Conservation (phyloP, 306 rosid genomes). For the Dryas drummondii region DNA sequence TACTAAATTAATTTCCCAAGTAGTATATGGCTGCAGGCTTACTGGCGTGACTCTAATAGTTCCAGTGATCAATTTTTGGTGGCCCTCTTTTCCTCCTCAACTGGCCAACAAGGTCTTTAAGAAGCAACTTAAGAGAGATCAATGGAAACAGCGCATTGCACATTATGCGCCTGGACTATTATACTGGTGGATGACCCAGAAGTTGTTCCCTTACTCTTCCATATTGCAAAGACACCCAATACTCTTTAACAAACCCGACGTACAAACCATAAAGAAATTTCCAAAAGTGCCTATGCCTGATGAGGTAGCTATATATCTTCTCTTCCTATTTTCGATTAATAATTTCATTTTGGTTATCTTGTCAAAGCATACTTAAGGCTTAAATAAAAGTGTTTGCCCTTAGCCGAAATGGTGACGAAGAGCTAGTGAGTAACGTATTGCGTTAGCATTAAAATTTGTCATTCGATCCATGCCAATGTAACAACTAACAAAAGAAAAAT, state of each 20-base stretch:
- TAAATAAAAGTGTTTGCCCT: too few relatives aligned
- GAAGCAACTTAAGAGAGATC: conserved; percentile 33
- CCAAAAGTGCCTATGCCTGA: conserved; percentile 23
- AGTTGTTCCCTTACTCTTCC: conserved; percentile 33
- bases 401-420: too few relatives aligned
- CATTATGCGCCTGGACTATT: conserved; percentile 31
- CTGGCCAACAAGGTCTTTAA: conserved; percentile 5
- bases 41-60: conserved; percentile 29
- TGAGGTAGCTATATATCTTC: conserved; percentile 13
- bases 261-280: conserved; percentile 27
- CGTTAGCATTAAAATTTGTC: too few relatives aligned
- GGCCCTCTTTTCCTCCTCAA: conserved; percentile 35
- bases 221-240: conserved; percentile 33
- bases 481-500: too few relatives aligned
- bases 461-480: too few relatives aligned
- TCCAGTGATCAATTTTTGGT: conserved; percentile 41
- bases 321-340: too few relatives aligned
- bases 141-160: conserved; percentile 35
- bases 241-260: conserved; percentile 29
- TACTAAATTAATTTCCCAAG: too few relatives aligned
- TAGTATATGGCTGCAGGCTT: conserved; percentile 20
- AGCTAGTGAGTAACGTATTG: too few relatives aligned
- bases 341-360: too few relatives aligned
- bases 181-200: conserved; percentile 44
- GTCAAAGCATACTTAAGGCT: too few relatives aligned